phyloP scores from a whole-genome alignment of 2,329 filamentous ascomycete species.

The Trichoderma koningiopsis region DNA sequence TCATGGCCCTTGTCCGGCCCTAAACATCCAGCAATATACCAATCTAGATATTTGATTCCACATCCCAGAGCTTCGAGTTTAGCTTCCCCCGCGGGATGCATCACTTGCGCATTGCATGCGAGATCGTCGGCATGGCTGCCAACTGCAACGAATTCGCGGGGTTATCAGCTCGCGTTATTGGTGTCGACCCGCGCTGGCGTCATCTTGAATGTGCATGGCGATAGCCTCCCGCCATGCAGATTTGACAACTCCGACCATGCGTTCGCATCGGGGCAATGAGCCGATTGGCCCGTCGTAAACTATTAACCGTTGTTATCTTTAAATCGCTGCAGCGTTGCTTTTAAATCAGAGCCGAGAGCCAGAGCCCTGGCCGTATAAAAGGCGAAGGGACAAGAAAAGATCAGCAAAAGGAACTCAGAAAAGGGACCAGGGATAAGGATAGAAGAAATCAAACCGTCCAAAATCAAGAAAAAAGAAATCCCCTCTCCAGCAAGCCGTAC shows the following conservation, averaged over 20 bases:
- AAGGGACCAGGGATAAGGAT: background rate
- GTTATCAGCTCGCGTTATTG: background rate
- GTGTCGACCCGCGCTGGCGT: conserved; percentile 17
- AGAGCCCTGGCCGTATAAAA: background rate
- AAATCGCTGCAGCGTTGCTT: background rate
- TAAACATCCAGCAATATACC: background rate
- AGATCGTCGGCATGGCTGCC: background rate
- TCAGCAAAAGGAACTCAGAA: background rate
- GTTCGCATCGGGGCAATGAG: background rate
- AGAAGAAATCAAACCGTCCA: background rate
- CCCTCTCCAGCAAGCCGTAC: background rate
- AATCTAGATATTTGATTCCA: conserved; percentile 15
- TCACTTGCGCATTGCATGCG: background rate
- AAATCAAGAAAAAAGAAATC: background rate
- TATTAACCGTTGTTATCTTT: background rate
- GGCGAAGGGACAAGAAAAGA: background rate
- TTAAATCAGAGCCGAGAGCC: background rate
- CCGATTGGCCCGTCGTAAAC: background rate
- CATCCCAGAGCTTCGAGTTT: background rate
- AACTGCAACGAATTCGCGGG: background rate
- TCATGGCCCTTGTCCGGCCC: conserved; percentile 15
- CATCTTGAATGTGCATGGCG: conserved; percentile 20
- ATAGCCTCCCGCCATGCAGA: background rate
- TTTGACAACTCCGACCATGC: background rate
- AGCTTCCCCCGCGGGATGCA: conserved; percentile 8